phyloP scores from a whole-genome alignment of 495 filamentous ascomycete genomes.

The Neurospora sp. region DNA sequence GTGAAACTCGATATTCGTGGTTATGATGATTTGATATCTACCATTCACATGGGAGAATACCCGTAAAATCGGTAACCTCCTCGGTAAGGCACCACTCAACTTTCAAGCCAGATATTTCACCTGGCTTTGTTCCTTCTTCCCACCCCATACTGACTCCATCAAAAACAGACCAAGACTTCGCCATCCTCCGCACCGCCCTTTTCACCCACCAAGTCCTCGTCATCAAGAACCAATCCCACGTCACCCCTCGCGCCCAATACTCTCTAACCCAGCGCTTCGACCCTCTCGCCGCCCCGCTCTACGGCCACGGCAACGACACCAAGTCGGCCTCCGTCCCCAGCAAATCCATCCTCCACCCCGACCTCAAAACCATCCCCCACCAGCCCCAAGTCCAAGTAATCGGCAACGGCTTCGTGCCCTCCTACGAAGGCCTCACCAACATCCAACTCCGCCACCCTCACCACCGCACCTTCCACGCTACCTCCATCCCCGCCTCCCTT shows the following conservation, averaged over 20 bases:
- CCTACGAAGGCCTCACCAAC: constrained; percentile 58
- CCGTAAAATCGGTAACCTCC: constrained; percentile 48
- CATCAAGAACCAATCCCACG: constrained; percentile 53
- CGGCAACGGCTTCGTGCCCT: constrained; percentile 55
- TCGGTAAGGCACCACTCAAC: constrained; percentile 27
- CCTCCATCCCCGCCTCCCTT: constrained; percentile 49
- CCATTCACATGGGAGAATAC: constrained; percentile 33
- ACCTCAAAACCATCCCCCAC: constrained; percentile 68
- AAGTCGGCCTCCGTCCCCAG: constrained; percentile 35
- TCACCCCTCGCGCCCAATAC: constrained; percentile 59
- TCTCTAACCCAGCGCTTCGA: constrained; percentile 65
- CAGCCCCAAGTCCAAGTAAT: constrained; percentile 74
- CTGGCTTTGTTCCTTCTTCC: background rate
- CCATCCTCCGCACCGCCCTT: constrained; percentile 46
- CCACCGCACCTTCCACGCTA: constrained; percentile 62
- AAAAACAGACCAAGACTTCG: constrained; percentile 46
- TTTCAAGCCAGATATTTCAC: background rate
- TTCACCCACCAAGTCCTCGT: constrained; percentile 56
- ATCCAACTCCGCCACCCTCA: constrained; percentile 62
- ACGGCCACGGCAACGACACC: constrained; percentile 64
- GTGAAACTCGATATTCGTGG: constrained; percentile 8
- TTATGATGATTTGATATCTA: constrained; percentile 1
- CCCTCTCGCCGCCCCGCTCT: constrained; percentile 43
- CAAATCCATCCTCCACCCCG: constrained; percentile 61
- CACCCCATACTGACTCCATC: background rate